Base-by-base conservation (phyloP, 306 rosid species). In the Cicer judaicum region DNA sequence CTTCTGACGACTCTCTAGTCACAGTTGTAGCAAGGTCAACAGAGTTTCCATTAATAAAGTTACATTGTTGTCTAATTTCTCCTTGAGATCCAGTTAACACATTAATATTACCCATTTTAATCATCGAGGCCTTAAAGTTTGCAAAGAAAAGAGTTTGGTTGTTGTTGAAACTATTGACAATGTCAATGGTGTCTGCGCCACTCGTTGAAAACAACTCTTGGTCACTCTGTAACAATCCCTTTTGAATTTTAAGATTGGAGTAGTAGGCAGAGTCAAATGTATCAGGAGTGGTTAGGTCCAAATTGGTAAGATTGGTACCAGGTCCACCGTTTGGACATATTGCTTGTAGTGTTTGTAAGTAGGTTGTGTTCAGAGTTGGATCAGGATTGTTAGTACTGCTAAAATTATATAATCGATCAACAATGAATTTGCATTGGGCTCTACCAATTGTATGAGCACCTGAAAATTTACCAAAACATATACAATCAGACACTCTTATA, bases 361-460 rank as follows among this genome's bases (percentile, higher is more conserved):
- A 73, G 1, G 74, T 74, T 62, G 84, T 66, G 79, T 85, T 81
- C 1, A 85, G 82, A 15, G 66, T 78, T 12, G 84, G 74, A 19
- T 85, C 88, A 1, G 88, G 84, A 7, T 53, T 76, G 1, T 79
- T 46, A 0, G 42, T 60, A 29, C 0, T 6, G 5, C 8, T 81
- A 39, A 85, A 85, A 47, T 81, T 66, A 47, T 81, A 85, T 24
- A 85, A 53, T 47, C 85, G 44, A 2, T 13, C 9, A 1, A 5
- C 29, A n/a, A 78, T 75, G 4, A 24, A 15, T 1, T 69, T 53
- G 60, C 88, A 84, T 2, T 74, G 62, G 21, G 81, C 76, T 44
- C 81, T 78, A 5, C 88, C 88, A 16, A 81, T 64, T 2, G 88
- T 84, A 71, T 84, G 88, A 1, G 79, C 84, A 42, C 84, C 84